phyloP scores from a whole-genome alignment of 352 stramenopile species.

The Globisporangium cystogenes region DNA sequence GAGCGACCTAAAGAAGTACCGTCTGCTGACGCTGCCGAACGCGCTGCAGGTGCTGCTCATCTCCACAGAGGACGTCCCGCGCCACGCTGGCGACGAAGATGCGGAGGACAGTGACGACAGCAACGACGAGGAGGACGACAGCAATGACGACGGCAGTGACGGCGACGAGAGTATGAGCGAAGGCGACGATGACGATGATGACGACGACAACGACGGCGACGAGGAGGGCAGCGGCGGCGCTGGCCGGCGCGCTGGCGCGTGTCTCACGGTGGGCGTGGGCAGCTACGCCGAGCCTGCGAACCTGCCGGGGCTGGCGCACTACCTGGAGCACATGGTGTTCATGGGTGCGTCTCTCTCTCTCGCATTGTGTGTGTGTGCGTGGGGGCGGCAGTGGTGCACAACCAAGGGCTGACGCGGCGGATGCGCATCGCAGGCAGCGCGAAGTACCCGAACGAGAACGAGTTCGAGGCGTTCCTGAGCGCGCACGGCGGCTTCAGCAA shows the following conservation, averaged over 20 bases:
- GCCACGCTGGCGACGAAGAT: constrained; percentile 13
- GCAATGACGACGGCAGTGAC: constrained; percentile 15
- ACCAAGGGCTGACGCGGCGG: not conserved
- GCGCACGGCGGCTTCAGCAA: constrained; percentile 89
- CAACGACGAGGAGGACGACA: constrained; percentile 9
- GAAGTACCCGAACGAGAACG: constrained; percentile 94
- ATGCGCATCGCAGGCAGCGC: constrained; percentile 38
- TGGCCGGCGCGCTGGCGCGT: constrained; percentile 46
- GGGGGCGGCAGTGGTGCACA: not conserved
- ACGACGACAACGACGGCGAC: constrained; percentile 29
- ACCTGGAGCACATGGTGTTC: constrained; percentile 96
- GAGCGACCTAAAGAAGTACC: constrained; percentile 84
- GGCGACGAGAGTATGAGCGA: constrained; percentile 22
- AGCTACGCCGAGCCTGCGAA: constrained; percentile 66
- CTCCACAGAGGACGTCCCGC: constrained; percentile 41
- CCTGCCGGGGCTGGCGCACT: constrained; percentile 85
- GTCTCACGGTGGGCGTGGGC: constrained; percentile 61
- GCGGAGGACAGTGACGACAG: constrained; percentile 22
- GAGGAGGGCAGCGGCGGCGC: constrained; percentile 15
- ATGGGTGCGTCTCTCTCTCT: constrained; percentile 90
- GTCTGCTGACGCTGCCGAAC: constrained; percentile 75
- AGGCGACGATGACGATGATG: constrained; percentile 9
- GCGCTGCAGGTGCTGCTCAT: constrained; percentile 75
- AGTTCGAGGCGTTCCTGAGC: constrained; percentile 88
- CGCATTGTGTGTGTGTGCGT: not conserved